Base-by-base conservation (phyloP, 768 basidiomycete genomes). In the Hygrocybe coccinea region DNA sequence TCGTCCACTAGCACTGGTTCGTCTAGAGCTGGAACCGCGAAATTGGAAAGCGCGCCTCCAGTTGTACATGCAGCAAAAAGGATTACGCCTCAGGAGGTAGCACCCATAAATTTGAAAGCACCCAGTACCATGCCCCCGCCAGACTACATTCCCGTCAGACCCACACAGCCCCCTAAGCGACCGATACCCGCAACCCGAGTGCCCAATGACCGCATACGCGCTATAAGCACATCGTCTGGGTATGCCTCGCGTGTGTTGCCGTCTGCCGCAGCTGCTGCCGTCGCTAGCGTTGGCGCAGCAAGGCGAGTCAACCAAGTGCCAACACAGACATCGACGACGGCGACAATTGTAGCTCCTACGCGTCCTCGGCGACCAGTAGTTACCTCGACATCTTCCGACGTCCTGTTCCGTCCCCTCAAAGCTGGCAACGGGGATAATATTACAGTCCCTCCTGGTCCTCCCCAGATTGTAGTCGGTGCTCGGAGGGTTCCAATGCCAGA, bases 81-180 rank as follows among this genome's bases (percentile, higher is more conserved):
- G 12, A 14, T 38, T 2, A n/a, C 38, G 15, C 19, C 25, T 3
- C 10, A 35, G 9, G n/a, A 29, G 43, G 33, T n/a, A n/a, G n/a
- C 17, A n/a, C 38, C 34, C 21, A 47, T 15, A 41, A 54, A 19
- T 15, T 35, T 38, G 38, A 39, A 45, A 54, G 51, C 15, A 3
- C 49, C 36, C 25, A 34, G n/a, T 25, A 29, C 58, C 14, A 68
- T 68, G 63, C 59, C 64, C 5, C 63, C 69, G 3, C 65, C 68
- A 1, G 66, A 65, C 1, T 67, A 63, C 54, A 56, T 68, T 33
- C 72, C 71, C 19, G 56, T 68, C 9, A 62, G 69, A 35, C 64
- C 65, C 8, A 52, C 57, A 6, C 65, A 62, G 52, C 59, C 65
- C n/a, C 43, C 60, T 2, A 53, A 60, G 21, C 39, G 51, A 2